These are phyloP conservation scores for Rhynchospora pubera DNA, from an alignment of 176 grass and related monocot species.

Conservation along the genomic window DNA sequence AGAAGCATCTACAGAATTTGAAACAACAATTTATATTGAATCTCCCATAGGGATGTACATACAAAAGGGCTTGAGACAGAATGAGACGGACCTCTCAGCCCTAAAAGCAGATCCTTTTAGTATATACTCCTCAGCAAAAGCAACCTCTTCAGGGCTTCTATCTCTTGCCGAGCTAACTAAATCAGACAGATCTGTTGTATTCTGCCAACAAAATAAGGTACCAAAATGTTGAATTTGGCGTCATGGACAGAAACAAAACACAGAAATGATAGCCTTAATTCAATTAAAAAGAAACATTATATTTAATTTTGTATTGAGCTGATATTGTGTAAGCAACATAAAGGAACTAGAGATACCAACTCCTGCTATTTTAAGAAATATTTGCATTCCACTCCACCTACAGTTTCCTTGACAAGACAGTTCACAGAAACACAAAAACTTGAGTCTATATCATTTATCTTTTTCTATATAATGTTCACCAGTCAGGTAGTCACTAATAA, in stretches of 20 bases:
- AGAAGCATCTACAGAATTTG: constrained; percentile 69
- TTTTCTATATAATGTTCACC: neutral
- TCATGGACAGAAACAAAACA: constrained; percentile 1
- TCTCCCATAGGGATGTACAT: neutral
- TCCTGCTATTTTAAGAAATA: neutral
- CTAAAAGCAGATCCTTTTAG: constrained; percentile 70
- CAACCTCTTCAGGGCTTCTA: constrained; percentile 70
- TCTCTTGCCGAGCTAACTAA: constrained; percentile 93
- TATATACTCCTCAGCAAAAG: constrained; percentile 60
- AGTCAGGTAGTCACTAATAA: neutral
- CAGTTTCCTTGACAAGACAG: neutral
- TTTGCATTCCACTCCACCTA: neutral
- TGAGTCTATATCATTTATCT: neutral
- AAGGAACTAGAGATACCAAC: too few species aligned
- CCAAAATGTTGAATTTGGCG: constrained; percentile 8
- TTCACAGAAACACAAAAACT: neutral
- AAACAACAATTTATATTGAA: constrained; percentile 23
- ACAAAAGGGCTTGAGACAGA: neutral
- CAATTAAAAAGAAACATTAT: too few species aligned
- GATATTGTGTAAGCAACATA: too few species aligned
- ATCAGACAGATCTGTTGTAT: constrained; percentile 84
- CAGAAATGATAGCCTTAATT: neutral
- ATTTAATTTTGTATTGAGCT: too few species aligned
- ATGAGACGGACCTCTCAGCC: constrained; percentile 60
- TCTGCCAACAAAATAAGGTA: constrained; percentile 37